Percentiles rank a stretch among this genome's conserved stretches.
These are phyloP conservation scores for Colletotrichum musae DNA, from an alignment of 2,329 filamentous ascomycete genomes.

Conservation along the genomic window DNA sequence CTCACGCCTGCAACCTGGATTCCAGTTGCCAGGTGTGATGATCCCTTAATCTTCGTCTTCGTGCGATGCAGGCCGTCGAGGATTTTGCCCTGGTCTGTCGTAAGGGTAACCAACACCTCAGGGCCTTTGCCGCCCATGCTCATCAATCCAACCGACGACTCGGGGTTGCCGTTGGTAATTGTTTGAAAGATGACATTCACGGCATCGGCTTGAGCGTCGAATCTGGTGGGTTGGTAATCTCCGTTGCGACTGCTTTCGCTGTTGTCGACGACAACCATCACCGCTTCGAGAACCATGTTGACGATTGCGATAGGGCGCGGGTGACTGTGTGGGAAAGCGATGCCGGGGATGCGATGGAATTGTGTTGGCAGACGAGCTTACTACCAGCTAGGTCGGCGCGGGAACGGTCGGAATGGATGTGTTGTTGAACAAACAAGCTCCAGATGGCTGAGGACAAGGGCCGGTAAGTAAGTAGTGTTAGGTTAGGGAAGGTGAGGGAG, in stretches of 20 bases:
- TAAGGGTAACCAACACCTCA: conserved; percentile 96
- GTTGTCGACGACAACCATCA: conserved; percentile 99
- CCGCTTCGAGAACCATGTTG: conserved; percentile 98
- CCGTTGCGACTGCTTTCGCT: conserved; percentile 98
- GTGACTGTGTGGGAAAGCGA: background rate
- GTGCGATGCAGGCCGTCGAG: conserved; percentile 92
- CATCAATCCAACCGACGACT: conserved; percentile 98
- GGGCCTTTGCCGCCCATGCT: conserved; percentile 99
- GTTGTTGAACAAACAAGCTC: conserved; percentile 38
- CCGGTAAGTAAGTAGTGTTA: conserved; percentile 43
- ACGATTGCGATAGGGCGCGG: conserved; percentile 50
- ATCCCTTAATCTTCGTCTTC: conserved; percentile 90
- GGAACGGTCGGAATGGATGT: conserved; percentile 9
- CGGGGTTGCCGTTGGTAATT: conserved; percentile 95
- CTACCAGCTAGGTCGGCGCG: background rate
- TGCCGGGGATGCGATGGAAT: background rate
- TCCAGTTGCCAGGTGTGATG: conserved; percentile 89
- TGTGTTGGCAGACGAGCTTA: background rate
- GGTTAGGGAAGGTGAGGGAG: conserved; percentile 39
- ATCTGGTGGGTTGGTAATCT: conserved; percentile 91
- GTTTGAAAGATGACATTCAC: conserved; percentile 96
- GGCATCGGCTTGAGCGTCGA: conserved; percentile 95
- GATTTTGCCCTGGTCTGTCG: conserved; percentile 96
- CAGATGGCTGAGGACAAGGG: conserved; percentile 43
- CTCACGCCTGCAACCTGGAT: conserved; percentile 95